Base-by-base conservation (phyloP, 306 rosid species). In the Glycyrrhiza uralensis region DNA sequence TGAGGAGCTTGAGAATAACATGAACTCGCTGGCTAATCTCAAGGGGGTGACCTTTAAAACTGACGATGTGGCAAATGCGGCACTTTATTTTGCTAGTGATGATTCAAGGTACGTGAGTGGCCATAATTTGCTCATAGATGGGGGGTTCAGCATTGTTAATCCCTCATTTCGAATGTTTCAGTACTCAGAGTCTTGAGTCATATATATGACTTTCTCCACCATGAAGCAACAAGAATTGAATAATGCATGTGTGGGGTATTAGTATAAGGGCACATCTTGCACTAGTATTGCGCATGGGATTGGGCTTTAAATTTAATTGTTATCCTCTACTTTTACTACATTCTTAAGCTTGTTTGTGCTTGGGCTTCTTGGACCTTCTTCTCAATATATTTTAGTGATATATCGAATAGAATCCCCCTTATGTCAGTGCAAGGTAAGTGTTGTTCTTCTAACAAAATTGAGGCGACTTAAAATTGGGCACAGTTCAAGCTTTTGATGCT, bases 31-130 rank as follows among this genome's bases (percentile, higher is more conserved):
- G 1, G 96, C 92, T 0, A 89, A 88, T 55, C 60, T 93, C 1
- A 93, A 90, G 52, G 85, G 86, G 0, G 87, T 85, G 12, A 90
- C 84, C 0, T 87, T 87, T 1, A 87, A 83, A 63, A 78, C 78
- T 1, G 92, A 88, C 6, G 93, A 93, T 78, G 88, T 90, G 6
- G 98, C 98, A 0, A 90, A 90, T 71, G 96, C 97, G 0, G 94
- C 92, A 14, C 84, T 93, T 13, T 93, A 71, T 71, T 84, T 93
- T 69, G 98, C 90, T 0, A 78, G 89, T 56, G 93, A 84, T 77
- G 94, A 93, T 30, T 86, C 85, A 0, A 85, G 76, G 78, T 90
- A 90, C 20, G 80, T 93, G 13, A 93, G 98, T 66, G 98, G 97
- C 1, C 96, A 90, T 33, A 90, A 90, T 61, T 76, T 93, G 76